Conservation (phyloP, 2,329 filamentous ascomycete species). For the Stylonectria norvegica region DNA sequence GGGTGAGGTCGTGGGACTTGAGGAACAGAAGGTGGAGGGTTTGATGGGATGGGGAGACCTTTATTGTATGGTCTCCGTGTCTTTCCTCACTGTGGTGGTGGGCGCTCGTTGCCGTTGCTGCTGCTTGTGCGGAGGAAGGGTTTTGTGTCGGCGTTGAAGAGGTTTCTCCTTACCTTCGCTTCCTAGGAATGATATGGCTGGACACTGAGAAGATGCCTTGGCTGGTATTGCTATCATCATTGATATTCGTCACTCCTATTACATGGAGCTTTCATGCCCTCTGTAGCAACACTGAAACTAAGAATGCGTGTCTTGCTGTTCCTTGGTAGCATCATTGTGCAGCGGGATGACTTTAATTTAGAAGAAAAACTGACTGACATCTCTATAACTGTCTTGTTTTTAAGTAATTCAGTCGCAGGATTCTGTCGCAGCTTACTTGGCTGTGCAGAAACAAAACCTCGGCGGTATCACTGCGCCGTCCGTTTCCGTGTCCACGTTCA, state of each 20-base stretch:
- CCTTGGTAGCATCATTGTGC: no score
- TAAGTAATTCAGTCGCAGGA: no score
- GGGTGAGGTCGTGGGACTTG: neutral
- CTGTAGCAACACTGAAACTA: no score
- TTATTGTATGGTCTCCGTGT: no score
- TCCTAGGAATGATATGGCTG: conserved; percentile 34
- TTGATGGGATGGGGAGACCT: no score
- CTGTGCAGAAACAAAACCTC: neutral
- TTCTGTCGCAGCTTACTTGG: neutral
- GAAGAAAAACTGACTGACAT: no score
- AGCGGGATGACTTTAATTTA: no score
- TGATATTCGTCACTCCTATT: neutral
- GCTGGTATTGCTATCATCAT: conserved; percentile 19
- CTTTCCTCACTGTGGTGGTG: no score
- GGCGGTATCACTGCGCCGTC: conserved; percentile 4
- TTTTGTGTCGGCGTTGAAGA: conserved; percentile 28
- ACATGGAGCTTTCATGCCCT: neutral
- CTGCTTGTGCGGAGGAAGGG: conserved; percentile 11
- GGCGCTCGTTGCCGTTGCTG: no score
- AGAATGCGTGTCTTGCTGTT: no score
- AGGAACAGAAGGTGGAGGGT: neutral
- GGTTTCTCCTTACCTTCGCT: conserved; percentile 31
- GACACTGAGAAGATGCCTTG: conserved; percentile 37
- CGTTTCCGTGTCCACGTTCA: neutral
- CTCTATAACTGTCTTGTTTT: no score